Base-by-base conservation (phyloP, 2,329 filamentous ascomycete genomes). In the Spiromastix sp. region DNA sequence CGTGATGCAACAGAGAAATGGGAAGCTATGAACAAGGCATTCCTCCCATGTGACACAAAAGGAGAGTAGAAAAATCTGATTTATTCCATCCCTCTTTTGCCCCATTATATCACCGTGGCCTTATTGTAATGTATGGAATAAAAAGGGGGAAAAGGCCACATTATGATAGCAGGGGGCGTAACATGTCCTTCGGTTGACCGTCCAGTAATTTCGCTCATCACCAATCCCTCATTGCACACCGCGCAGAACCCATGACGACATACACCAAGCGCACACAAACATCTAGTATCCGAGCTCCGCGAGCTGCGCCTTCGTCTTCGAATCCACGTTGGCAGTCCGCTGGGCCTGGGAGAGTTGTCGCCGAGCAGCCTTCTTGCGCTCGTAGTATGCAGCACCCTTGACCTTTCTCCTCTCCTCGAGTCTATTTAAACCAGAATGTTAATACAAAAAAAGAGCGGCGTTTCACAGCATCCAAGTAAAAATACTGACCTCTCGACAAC, bases 381-480 rank as follows among this genome's bases (percentile, higher is more conserved):
- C 87, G 79, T 96, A 96, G 83, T 95, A 98, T 66, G 91, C 91
- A 56, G 83, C 79, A 62, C 86, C 82, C 85, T 96, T 98, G 69
- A 93, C 89, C 79, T 98, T 98, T 77, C 91, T 85, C 71, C 89
- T 80, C 79, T 98, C 91, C 79, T 98, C 91, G 62, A 98, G 79
- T 71, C 91, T 96, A 59, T 54, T 41, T 34, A 31, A 30, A 26
- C n/a, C 20, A 39, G 47, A 52, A 52, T 46, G 43, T 39, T 50
- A 36, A 24, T 18, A 28, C 12, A 8, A 13, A 5, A 41, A 19
- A 18, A 26, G 21, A 19, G 31, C 36, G 32, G 11, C 11, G 12
- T 32, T 17, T 13, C 22, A 28, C 13, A 10, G 21, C 43, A 34
- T 10, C 19, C 16, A n/a, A 20, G 10, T 19, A 37, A 34, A 34